These are phyloP conservation scores for Sclerotinia glacialis DNA, from an alignment of 2,329 filamentous ascomycete species.

Conservation along the genomic window DNA sequence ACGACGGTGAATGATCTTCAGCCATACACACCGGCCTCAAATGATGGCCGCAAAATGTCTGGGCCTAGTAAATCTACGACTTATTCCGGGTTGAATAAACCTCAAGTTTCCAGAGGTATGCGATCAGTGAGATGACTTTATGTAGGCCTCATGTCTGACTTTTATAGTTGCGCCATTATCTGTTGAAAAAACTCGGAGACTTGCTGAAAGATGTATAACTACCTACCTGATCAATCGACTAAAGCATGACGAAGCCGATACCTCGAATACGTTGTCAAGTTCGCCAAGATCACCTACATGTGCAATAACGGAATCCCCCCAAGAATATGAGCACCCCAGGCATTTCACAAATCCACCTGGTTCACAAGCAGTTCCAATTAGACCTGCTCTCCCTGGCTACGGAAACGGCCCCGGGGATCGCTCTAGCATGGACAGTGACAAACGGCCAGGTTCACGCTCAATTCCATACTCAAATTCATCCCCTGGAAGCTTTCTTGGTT, in stretches of 20 bases:
- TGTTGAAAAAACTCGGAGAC: slow-evolving; percentile 54
- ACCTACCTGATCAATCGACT: slow-evolving; percentile 47
- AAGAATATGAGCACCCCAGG: slow-evolving; percentile 8
- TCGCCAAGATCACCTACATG: slow-evolving; percentile 11
- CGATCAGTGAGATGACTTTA: not conserved
- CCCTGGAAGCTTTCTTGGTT: slow-evolving; percentile 31
- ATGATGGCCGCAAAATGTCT: slow-evolving; percentile 24
- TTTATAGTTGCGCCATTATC: slow-evolving; percentile 51
- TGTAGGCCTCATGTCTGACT: slow-evolving; percentile 11
- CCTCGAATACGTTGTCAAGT: not conserved
- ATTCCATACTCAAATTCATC: slow-evolving; percentile 34
- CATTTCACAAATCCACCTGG: slow-evolving; percentile 4
- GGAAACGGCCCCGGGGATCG: not conserved
- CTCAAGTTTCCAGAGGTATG: slow-evolving; percentile 30
- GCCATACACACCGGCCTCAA: slow-evolving; percentile 37
- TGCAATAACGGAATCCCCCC: not conserved
- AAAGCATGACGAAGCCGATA: slow-evolving; percentile 37
- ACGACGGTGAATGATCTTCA: slow-evolving; percentile 79
- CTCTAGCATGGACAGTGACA: not conserved
- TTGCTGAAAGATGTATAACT: slow-evolving; percentile 55
- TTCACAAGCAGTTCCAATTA: slow-evolving; percentile 20
- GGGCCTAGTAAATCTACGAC: slow-evolving; percentile 27
- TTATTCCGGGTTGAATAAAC: slow-evolving; percentile 24
- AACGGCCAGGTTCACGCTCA: slow-evolving; percentile 13
- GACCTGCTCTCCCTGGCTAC: slow-evolving; percentile 1